Evolutionary conservation across 2,329 filamentous ascomycete species (phyloP), one percentile per base, ranked within the genome.

Genomic region (Davidsoniella neocaledoniae): DNA sequence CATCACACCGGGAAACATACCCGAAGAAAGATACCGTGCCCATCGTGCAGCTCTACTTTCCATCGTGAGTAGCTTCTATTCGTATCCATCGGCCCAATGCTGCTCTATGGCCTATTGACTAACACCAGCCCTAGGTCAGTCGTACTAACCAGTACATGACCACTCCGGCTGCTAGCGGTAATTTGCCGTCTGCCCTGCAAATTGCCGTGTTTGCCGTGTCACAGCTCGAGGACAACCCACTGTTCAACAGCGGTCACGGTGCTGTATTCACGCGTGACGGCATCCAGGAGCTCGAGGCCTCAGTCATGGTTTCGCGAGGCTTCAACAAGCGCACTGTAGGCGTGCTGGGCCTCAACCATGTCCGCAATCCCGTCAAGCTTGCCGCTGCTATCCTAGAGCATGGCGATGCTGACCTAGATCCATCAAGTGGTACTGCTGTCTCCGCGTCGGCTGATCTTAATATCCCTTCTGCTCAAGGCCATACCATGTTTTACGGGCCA

Each of bases 191-290:
- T 0, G 83, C 87, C 0, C 71, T 94, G 12, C 79, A 86, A 50
- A 74, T 79, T 1, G 86, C 85, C 1, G 81, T 81, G 1, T 75
- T 81, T 61, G 86, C 86, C 42, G 86, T 93, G 9, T 68, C 70
- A 1, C 71, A 81, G 23, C 74, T 94, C 14, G 87, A 94, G 65
- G 71, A 93, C 59, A 77, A 87, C 59, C 73, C 81, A 2, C 74
- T 93, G 4, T 94, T 91, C 72, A 94, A 94, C 66, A 79, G 79
- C 51, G 86, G 79, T 6, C 80, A 79, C 58, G 88, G 88, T 48
- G 84, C 86, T 46, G 86, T 94, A 17, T 94, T 93, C 63, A 94
- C 86, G 0, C 77, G 80, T 46, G 79, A 82, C 56, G 88, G 87
- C 16, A 74, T 79, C 54, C 87, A 88, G 61, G 84, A 94, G 66